Base-by-base conservation (phyloP, 1,284 basidiomycete species). In the Trichosporon ovoides region DNA sequence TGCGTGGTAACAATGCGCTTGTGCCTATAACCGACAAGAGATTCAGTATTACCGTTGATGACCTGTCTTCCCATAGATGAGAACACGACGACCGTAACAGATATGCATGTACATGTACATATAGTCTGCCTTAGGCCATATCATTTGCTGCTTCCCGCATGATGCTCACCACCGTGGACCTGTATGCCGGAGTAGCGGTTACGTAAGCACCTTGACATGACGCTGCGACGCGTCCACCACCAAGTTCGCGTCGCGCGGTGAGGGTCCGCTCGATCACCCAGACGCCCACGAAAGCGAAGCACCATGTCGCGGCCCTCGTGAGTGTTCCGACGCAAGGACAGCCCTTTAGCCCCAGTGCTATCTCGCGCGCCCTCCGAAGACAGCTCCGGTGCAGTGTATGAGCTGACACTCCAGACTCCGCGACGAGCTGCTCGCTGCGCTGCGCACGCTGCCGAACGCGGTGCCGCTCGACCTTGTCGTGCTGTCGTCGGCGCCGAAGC, bases 401-500 rank as follows among this genome's bases (percentile, higher is more conserved):
- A 20, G 35, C 58, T 59, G 31, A 59, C 51, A 1, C n/a, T n/a
- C 43, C 53, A 69, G 68, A 19, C 82, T 92, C 11, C 83, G 88
- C 58, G 85, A 88, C 75, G 78, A 81, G 40, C 80, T 93, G 37
- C 78, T 88, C 49, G 71, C 77, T 4, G 79, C 83, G 1, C 83
- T 94, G 52, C 68, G 78, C 1, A 28, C 58, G 1, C 67, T 80
- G 1, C 68, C 74, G 0, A 76, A 76, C 22, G 55, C 83, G 16
- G 85, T 88, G 53, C 79, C 81, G 48, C 85, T 91, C 66, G 84
- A 87, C 63, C 60, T 94, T 43, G 86, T 89, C 63, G 84, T 87
- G 60, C 83, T 94, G 56, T 79, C 85, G 33, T 87, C 89, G 5
- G 76, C 84, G 0, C 86, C 89, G 3, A 83, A 85, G 70, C 82